phyloP scores from a whole-genome alignment of 2,329 filamentous ascomycete genomes.

The Colletotrichum paranaense region DNA sequence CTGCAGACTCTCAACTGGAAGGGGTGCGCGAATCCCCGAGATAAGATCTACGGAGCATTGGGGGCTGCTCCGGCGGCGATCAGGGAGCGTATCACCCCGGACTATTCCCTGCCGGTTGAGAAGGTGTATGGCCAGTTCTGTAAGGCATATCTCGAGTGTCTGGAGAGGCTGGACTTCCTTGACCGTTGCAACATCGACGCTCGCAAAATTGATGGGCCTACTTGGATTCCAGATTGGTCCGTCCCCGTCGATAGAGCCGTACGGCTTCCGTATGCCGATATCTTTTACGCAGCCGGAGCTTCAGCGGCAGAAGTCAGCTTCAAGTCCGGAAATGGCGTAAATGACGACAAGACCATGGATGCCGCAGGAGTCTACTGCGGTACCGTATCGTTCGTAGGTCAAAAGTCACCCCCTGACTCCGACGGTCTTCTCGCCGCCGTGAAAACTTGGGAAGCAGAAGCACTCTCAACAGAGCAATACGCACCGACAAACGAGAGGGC shows the following conservation, averaged over 20 bases:
- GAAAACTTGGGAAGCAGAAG: neutral
- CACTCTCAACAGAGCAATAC: neutral
- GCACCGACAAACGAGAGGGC: neutral
- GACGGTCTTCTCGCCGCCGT: neutral
- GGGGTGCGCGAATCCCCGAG: neutral
- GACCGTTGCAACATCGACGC: neutral
- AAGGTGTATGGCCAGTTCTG: neutral
- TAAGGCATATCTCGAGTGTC: neutral
- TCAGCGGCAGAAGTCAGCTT: neutral
- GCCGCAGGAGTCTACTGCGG: neutral
- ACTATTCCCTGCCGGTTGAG: neutral
- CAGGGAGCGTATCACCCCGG: neutral
- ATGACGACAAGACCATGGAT: neutral
- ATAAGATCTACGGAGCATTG: neutral
- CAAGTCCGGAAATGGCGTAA: neutral
- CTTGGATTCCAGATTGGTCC: slow-evolving; percentile 6
- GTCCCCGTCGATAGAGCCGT: neutral
- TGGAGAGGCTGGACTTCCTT: neutral
- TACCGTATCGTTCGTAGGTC: neutral
- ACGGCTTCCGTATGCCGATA: neutral
- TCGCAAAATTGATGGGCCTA: neutral
- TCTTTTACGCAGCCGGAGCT: neutral
- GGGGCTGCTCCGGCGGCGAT: neutral
- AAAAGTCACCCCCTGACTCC: neutral
- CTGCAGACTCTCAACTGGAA: slow-evolving; percentile 1